Evolutionary conservation across 1,284 basidiomycete species (phyloP).

Genomic region (Pholiota adiposa): DNA sequence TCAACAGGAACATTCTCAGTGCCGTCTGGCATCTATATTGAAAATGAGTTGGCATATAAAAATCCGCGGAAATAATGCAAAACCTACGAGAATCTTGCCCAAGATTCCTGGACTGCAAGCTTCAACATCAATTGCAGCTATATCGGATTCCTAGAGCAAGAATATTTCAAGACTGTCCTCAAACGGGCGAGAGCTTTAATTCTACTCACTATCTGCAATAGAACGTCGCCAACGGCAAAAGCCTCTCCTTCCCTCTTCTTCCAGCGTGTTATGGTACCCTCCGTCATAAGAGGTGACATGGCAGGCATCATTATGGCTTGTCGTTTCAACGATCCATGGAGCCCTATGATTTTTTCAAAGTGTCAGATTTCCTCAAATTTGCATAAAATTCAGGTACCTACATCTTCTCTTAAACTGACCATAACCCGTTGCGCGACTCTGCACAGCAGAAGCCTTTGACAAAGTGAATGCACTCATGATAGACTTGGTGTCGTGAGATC

Average conservation of each 20-base stretch:
- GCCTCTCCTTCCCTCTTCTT: constrained; percentile 48
- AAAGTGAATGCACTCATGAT: constrained; percentile 23
- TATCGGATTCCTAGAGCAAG: constrained; percentile 37
- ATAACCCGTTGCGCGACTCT: constrained; percentile 19
- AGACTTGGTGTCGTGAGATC: neutral
- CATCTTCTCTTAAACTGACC: constrained; percentile 25
- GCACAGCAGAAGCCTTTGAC: constrained; percentile 26
- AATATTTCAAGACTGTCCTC: constrained; percentile 4
- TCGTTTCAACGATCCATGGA: constrained; percentile 37
- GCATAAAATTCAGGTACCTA: constrained; percentile 14
- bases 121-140: constrained; percentile 42
- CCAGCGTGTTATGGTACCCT: constrained; percentile 46
- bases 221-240: constrained; percentile 43
- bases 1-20: constrained; percentile 44
- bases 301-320: constrained; percentile 51
- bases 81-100: constrained; percentile 42
- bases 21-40: constrained; percentile 41
- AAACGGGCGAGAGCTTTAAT: neutral
- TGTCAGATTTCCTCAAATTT: neutral
- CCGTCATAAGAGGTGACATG: constrained; percentile 50
- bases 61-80: no score
- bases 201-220: constrained; percentile 45
- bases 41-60: no score
- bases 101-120: constrained; percentile 43
- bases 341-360: constrained; percentile 24